Base-by-base conservation (phyloP, 1,139 yeast genomes). In the Blastobotrys persicus region DNA sequence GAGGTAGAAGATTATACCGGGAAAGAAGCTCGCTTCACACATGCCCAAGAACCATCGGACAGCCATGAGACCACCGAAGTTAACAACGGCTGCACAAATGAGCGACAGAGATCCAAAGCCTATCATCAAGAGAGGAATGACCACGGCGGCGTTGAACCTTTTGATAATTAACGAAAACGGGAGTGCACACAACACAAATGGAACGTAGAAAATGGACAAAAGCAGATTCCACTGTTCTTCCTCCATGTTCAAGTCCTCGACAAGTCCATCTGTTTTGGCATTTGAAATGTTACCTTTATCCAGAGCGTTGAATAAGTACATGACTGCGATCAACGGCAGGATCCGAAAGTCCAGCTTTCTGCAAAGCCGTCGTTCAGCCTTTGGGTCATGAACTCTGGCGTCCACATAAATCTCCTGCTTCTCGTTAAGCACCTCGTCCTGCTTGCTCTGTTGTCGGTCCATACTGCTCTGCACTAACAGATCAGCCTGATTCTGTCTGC, bases 251-350 rank as follows among this genome's bases (percentile, higher is more conserved):
- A 81, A 66, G 55, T 81, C 85, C 38, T 72, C 71, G 62, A 78
- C 81, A 49, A 81, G 65, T 2, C 81, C 79, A 48, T 81, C 84
- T 23, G 79, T 66, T 58, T 82, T 73, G 0, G 86, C 85, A 50
- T 78, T 72, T 7, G 83, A 84, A 55, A 81, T 77, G 59, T 79
- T 80, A 59, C 78, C 78, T 58, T 85, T 67, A 62, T 82, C 87
- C 56, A 81, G 66, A 60, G 79, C 80, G 63, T 79, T 79, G 58
- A 82, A 71, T 55, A 81, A 76, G 60, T 80, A 81, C 59, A 81
- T 76, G 56, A 76, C 65, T 47, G 78, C 76, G 44, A 81, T 67
- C 72, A 76, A 74, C 5, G 86, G 85, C 58, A 82, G 64, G 47
- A 82, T 69, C 52, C 81, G 66, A 12, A 75, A 32, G 58, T 81